phyloP scores from a whole-genome alignment of 164 flowering plant species.

The Nelumbo lutea region DNA sequence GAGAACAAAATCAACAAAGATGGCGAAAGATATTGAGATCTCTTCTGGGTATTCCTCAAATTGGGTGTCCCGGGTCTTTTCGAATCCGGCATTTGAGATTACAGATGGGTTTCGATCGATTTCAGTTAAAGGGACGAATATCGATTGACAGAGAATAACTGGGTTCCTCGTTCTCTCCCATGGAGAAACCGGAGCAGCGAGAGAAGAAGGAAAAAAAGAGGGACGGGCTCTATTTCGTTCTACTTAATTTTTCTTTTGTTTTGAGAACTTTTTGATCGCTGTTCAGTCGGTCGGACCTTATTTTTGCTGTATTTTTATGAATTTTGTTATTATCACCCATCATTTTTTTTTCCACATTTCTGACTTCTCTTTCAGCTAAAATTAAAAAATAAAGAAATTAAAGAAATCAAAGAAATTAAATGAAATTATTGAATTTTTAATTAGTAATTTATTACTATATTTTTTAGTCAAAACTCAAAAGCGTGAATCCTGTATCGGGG shows the following conservation, averaged over 20 bases:
- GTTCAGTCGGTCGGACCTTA: not conserved
- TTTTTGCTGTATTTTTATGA: not conserved
- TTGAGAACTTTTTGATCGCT: not conserved
- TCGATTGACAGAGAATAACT: not conserved
- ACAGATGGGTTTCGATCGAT: not conserved
- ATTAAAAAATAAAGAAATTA: too few relatives aligned
- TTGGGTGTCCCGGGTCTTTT: conserved; percentile 6
- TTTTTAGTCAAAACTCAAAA: too few relatives aligned
- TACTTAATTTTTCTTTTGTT: not conserved
- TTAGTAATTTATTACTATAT: too few relatives aligned
- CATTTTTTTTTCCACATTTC: too few relatives aligned
- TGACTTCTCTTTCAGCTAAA: too few relatives aligned
- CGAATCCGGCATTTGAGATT: conserved; percentile 8
- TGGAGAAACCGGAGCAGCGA: not conserved
- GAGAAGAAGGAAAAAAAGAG: not conserved
- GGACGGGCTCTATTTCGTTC: not conserved
- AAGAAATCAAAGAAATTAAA: too few relatives aligned
- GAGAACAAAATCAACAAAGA: not conserved
- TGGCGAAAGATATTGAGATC: conserved; percentile 6
- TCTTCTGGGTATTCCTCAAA: conserved; percentile 2
- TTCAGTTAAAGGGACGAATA: not conserved
- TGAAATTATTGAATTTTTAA: too few relatives aligned
- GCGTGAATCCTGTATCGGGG: too few relatives aligned
- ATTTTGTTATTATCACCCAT: too few relatives aligned
- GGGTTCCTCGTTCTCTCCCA: not conserved